A percentile compares a stretch with the other conserved stretches of the same genome.
phyloP scores from a whole-genome alignment of 495 filamentous ascomycete species.

The Podospora fimiseda region DNA sequence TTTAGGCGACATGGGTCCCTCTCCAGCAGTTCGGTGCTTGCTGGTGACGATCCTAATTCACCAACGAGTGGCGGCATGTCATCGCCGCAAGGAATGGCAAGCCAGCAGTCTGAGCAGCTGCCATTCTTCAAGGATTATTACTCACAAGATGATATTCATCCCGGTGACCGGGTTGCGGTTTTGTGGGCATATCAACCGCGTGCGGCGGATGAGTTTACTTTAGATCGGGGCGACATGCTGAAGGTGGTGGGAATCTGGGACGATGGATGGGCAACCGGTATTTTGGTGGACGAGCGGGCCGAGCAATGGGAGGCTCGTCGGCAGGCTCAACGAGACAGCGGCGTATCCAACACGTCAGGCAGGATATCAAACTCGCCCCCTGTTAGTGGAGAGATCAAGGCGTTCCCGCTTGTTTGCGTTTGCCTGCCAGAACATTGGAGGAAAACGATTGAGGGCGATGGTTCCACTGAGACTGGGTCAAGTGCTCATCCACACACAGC shows the following conservation, averaged over 20 bases:
- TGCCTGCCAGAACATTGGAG: conserved; percentile 96
- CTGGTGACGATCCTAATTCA: conserved; percentile 63
- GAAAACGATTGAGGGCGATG: conserved; percentile 90
- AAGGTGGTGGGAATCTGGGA: conserved; percentile 99
- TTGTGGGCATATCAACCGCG: conserved; percentile 97
- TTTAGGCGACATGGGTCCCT: conserved; percentile 72
- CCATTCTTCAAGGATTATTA: conserved; percentile 98
- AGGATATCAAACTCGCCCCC: conserved; percentile 55
- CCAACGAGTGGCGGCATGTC: conserved; percentile 72
- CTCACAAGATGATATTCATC: conserved; percentile 90
- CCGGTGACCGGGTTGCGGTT: conserved; percentile 80
- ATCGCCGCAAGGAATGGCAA: conserved; percentile 74
- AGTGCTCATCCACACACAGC: conserved; percentile 34
- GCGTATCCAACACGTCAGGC: conserved; percentile 78
- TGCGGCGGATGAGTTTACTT: conserved; percentile 85
- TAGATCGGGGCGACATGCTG: conserved; percentile 96
- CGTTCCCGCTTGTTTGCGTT: conserved; percentile 96
- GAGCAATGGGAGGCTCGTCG: conserved; percentile 80
- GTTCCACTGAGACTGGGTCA: conserved; percentile 50
- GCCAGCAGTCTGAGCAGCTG: conserved; percentile 90
- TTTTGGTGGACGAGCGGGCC: conserved; percentile 71
- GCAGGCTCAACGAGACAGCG: conserved; percentile 81
- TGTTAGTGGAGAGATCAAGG: conserved; percentile 83
- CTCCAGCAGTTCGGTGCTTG: conserved; percentile 76
- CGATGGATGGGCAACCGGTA: conserved; percentile 97